Percentiles rank a stretch among this genome's conserved stretches.
These are phyloP conservation scores for Arabis alpina DNA, from an alignment of 345 rosid genomes.

Conservation along the genomic window DNA sequence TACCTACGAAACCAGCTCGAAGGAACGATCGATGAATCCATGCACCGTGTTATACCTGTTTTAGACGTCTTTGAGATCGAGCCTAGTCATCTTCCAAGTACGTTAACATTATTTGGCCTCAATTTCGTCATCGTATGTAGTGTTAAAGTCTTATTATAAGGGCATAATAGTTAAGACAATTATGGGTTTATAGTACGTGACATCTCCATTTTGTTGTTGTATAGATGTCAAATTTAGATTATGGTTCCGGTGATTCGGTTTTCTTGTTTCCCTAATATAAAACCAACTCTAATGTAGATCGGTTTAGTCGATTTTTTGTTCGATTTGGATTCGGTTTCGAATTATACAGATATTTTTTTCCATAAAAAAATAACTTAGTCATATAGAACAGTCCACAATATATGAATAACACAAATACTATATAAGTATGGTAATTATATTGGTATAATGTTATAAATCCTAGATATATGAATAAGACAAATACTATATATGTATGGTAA, in stretches of 20 bases:
- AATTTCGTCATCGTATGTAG: not conserved
- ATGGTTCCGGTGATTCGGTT: not conserved
- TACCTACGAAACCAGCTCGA: slow-evolving; percentile 73
- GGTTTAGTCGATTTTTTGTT: not conserved
- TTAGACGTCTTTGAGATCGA: slow-evolving; percentile 60
- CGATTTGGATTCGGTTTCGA: not conserved
- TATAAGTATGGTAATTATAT: not conserved
- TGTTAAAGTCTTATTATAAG: not conserved
- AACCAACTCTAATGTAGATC: not conserved
- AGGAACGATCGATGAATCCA: slow-evolving; percentile 51
- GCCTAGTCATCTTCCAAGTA: slow-evolving; percentile 85
- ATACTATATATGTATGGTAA: not conserved
- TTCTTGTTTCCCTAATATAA: slow-evolving; percentile 2
- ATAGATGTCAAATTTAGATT: not conserved
- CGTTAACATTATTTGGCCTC: not conserved
- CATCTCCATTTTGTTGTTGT: slow-evolving; percentile 24
- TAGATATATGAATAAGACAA: not conserved
- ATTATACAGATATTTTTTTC: too few relatives aligned
- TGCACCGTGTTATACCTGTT: slow-evolving; percentile 68
- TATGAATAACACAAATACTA: not conserved
- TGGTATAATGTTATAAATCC: too few relatives aligned
- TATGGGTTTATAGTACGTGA: slow-evolving; percentile 19
- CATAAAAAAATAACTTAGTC: too few relatives aligned
- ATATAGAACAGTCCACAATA: not conserved
- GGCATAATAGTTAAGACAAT: not conserved